phyloP scores from a whole-genome alignment of 176 grass and related monocot genomes.

The Phyllostachys edulis region DNA sequence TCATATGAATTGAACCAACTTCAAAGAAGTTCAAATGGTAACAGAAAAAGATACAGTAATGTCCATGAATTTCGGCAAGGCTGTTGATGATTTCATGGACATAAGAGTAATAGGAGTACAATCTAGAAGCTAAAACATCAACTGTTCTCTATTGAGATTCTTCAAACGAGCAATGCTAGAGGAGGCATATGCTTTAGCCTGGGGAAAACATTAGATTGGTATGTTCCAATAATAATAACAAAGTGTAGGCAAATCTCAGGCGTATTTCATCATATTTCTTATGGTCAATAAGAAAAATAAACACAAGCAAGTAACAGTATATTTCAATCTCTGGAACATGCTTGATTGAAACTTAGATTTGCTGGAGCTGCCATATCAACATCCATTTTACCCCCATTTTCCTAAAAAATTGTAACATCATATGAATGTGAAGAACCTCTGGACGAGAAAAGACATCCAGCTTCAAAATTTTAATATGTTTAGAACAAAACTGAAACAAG shows the following conservation, averaged over 20 bases:
- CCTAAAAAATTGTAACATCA: constrained; percentile 36
- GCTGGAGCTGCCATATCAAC: too few relatives aligned
- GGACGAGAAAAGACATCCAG: background rate
- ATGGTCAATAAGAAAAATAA: too few relatives aligned
- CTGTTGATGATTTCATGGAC: constrained; percentile 71
- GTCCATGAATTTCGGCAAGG: constrained; percentile 81
- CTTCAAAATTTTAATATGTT: too few relatives aligned
- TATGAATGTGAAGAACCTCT: background rate
- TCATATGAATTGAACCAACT: too few relatives aligned
- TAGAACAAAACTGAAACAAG: too few relatives aligned
- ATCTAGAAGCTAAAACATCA: constrained; percentile 72
- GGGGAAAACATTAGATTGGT: constrained; percentile 13
- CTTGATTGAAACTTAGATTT: too few relatives aligned
- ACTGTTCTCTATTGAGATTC: constrained; percentile 87
- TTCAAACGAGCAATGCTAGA: constrained; percentile 70
- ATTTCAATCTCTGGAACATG: too few relatives aligned
- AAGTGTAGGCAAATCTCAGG: background rate
- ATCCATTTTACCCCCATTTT: too few relatives aligned
- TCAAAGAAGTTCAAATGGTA: too few relatives aligned
- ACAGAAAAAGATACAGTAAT: too few relatives aligned
- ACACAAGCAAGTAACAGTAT: too few relatives aligned
- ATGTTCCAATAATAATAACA: background rate
- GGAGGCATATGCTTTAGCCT: constrained; percentile 85
- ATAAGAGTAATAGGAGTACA: constrained; percentile 83
- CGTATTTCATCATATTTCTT: too few relatives aligned